These are phyloP conservation scores for Dillenia turbinata DNA, from an alignment of 164 flowering plant species.

Conservation along the genomic window DNA sequence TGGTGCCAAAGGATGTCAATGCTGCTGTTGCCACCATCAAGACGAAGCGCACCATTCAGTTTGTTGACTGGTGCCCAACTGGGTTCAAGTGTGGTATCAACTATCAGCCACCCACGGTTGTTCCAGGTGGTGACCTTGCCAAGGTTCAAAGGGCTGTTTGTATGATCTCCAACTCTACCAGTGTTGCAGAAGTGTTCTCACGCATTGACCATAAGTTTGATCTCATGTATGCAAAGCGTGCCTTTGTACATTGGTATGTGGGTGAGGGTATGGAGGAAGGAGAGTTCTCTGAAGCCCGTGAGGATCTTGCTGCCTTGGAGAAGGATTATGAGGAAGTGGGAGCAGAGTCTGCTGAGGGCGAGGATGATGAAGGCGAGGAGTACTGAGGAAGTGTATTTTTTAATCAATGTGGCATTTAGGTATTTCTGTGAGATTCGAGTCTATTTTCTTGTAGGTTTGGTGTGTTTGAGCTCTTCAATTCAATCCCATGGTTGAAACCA, in stretches of 20 bases:
- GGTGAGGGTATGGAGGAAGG: slow-evolving; percentile 51
- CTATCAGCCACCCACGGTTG: slow-evolving; percentile 61
- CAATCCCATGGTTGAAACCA: no score
- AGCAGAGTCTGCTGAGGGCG: slow-evolving; percentile 55
- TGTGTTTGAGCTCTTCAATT: no score
- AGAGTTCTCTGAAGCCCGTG: slow-evolving; percentile 63
- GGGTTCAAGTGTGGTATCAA: slow-evolving; percentile 72
- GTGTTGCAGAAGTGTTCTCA: slow-evolving; percentile 67
- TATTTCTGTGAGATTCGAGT: no score
- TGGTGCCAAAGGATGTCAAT: slow-evolving; percentile 71
- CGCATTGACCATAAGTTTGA: slow-evolving; percentile 64
- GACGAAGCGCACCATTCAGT: slow-evolving; percentile 70
- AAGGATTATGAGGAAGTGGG: slow-evolving; percentile 71
- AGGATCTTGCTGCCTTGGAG: slow-evolving; percentile 60
- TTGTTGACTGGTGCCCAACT: slow-evolving; percentile 77
- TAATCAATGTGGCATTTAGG: neutral
- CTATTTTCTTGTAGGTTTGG: no score
- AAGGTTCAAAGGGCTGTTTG: slow-evolving; percentile 65
- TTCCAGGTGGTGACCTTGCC: slow-evolving; percentile 64
- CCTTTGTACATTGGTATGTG: slow-evolving; percentile 29
- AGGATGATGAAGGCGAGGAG: slow-evolving; percentile 54
- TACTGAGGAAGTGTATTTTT: slow-evolving; percentile 9
- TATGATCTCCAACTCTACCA: slow-evolving; percentile 72
- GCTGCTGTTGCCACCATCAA: slow-evolving; percentile 74
- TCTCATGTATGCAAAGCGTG: slow-evolving; percentile 57